Base-by-base conservation (phyloP, 192 early-diverging fungal species). In the Chytriomyces confervae region DNA sequence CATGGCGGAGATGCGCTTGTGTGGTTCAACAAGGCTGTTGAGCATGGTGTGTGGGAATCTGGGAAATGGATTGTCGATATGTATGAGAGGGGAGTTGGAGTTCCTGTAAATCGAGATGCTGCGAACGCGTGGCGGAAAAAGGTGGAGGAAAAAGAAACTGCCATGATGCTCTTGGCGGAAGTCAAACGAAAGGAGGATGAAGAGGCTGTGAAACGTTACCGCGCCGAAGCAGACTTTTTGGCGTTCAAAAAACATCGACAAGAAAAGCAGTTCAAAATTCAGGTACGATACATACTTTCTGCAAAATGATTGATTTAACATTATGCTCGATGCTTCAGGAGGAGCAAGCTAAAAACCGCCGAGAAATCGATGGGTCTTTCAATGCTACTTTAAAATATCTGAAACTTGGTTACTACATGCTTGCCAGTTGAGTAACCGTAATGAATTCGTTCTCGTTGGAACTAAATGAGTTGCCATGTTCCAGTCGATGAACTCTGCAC, bases 11-110 rank as follows among this genome's bases (percentile, higher is more conserved):
- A 77, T 9, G 66, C 76, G 1, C 7, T 77, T 7, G 29, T 9
- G 7, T 69, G 76, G 76, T 77, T 77, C 36, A 43, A 23, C n/a
- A 57, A 69, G 45, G 76, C 76, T 8, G 70, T 62, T 44, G 76
- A 68, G 10, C 10, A 46, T 29, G 66, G 67, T 24, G 50, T 69
- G 7, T 45, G 16, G 24, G 67, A 68, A 45, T 23, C 36, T 18
- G 76, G 24, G 7, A 27, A 13, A 36, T 77, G 66, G 66, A 68
- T 77, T 45, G 43, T 49, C n/a, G 53, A 69, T 16, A 23, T 11
- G 49, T 77, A 77, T 51, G 61, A 46, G 29, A 27, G 47, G 51
- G 62, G 73, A 10, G 11, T 24, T 2, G 44, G 20, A 13, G 61
- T 48, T 29, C 16, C 23, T 7, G 0, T 24, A 50, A 48, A 74